Evolutionary conservation across 805 yeast species (phyloP), one percentile per base, ranked within the genome.

Genomic region (Yamadazyma phyllophila): DNA sequence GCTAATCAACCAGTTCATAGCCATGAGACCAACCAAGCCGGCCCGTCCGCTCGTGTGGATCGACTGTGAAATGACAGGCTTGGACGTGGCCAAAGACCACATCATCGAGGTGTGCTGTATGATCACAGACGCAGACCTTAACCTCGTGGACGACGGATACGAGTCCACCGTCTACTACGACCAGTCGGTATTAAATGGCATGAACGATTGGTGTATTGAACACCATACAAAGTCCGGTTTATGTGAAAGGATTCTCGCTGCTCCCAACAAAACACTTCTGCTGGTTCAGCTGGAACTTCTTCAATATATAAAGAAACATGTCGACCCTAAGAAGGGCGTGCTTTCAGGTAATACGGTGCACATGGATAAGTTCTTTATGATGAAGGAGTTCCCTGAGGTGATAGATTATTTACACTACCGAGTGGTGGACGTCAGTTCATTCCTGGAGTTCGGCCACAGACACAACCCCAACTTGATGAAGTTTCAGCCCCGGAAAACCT

Each of bases 31-130:
- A 11, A 8, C 16, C 31, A 30, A 39, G 11, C 36, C 30, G 12
- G 16, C 46, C 47, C 60, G 63, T 44, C 75, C 75, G 1, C 16
- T 92, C 14, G 95, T 94, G 3, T 94, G 99, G 99, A 76, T 94
- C 13, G 99, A 94, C 67, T 94, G 98, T 66, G 99, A 94, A 63
- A 94, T 94, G 99, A 94, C 99, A 0, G 99, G 99, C 0, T 69
- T 94, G 33, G 85, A 92, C 55, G 81, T 83, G n/a, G 63, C 67
- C 39, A 73, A 75, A n/a, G 98, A 94, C 61, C 81, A 78, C 47
- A 91, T 94, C 55, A 87, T 94, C 48, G 99, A 94, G 65, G 83
- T 94, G 24, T 88, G 97, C 61, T 90, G 97, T 61, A 69, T 92
- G 33, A 73, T 94, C 38, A 94, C 99, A 1, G 96, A 92, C 58